Conservation (phyloP, 495 filamentous ascomycete species). For the Lindgomyces ingoldianus region DNA sequence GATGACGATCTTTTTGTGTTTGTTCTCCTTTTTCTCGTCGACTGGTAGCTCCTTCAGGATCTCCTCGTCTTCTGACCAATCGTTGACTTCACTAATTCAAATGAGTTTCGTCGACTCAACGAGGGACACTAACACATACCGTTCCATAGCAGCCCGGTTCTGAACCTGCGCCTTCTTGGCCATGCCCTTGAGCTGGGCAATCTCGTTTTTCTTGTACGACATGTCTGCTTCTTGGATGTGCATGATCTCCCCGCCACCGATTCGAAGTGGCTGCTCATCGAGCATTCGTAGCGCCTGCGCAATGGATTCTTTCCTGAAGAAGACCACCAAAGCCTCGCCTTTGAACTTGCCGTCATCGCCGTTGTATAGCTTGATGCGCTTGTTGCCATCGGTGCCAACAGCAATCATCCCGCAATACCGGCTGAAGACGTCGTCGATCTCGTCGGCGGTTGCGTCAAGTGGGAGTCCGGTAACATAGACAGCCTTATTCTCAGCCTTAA, state of each 20-base stretch:
- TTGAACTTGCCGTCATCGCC: constrained; percentile 83
- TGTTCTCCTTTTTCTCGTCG: constrained; percentile 61
- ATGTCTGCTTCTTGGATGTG: constrained; percentile 80
- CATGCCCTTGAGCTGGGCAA: constrained; percentile 73
- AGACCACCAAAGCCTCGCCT: constrained; percentile 89
- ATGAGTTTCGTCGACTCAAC: constrained; percentile 50
- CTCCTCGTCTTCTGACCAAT: constrained; percentile 12
- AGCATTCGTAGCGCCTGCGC: constrained; percentile 85
- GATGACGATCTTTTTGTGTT: constrained; percentile 78
- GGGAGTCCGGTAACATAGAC: constrained; percentile 89
- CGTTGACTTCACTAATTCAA: constrained; percentile 5
- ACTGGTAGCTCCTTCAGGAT: constrained; percentile 61
- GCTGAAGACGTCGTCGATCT: constrained; percentile 80
- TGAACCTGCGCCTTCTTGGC: constrained; percentile 40
- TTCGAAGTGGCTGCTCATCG: constrained; percentile 83
- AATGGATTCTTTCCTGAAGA: constrained; percentile 90
- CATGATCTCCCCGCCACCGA: constrained; percentile 67
- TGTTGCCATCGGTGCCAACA: constrained; percentile 83
- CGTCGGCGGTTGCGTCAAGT: constrained; percentile 70
- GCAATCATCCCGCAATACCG: constrained; percentile 84
- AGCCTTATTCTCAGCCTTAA: constrained; percentile 66
- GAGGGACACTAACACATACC: not conserved
- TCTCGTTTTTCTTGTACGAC: constrained; percentile 70
- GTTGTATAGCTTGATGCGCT: constrained; percentile 90
- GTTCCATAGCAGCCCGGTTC: constrained; percentile 13